These are phyloP conservation scores for Macrocystidia cucumis DNA, from an alignment of 1,284 basidiomycete species.

Conservation along the genomic window DNA sequence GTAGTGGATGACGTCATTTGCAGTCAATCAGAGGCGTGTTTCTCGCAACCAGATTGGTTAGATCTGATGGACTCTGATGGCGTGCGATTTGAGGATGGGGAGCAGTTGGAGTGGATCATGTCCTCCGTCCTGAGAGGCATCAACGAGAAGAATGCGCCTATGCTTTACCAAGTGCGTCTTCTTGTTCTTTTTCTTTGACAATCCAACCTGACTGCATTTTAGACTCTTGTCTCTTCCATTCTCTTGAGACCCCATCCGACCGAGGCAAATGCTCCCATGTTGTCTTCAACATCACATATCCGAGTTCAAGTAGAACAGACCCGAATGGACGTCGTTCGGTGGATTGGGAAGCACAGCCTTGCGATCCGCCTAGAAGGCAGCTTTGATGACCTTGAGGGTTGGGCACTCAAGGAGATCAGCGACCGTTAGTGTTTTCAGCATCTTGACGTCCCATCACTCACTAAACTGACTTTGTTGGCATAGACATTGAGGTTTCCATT, in stretches of 20 bases:
- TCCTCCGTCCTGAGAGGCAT: conserved; percentile 52
- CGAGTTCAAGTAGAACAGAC: conserved; percentile 67
- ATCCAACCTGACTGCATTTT: conserved; percentile 8
- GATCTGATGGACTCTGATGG: conserved; percentile 67
- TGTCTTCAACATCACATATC: conserved; percentile 57
- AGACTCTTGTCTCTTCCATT: conserved; percentile 72
- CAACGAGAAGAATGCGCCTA: conserved; percentile 52
- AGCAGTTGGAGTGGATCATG: conserved; percentile 67
- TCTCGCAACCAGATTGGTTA: conserved; percentile 69
- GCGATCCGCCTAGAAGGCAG: conserved; percentile 72
- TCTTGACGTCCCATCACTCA: conserved; percentile 10
- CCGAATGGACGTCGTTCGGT: conserved; percentile 60
- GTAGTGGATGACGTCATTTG: conserved; percentile 56
- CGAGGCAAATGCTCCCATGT: conserved; percentile 48
- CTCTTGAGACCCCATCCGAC: conserved; percentile 62
- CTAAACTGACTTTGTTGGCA: conserved; percentile 3
- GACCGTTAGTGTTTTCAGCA: conserved; percentile 71
- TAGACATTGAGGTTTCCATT: conserved; percentile 74
- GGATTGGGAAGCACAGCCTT: conserved; percentile 66
- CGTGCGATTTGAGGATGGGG: conserved; percentile 63
- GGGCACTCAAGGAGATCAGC: conserved; percentile 84
- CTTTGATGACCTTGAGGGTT: conserved; percentile 74
- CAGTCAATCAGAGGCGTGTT: conserved; percentile 51
- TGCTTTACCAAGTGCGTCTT: conserved; percentile 61
- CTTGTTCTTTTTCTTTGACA: conserved; percentile 1